Percentiles rank a stretch among this genome's conserved stretches.
Evolutionary conservation across 441 rosid species (phyloP).

Genomic region (Gossypium schwendimanii): DNA sequence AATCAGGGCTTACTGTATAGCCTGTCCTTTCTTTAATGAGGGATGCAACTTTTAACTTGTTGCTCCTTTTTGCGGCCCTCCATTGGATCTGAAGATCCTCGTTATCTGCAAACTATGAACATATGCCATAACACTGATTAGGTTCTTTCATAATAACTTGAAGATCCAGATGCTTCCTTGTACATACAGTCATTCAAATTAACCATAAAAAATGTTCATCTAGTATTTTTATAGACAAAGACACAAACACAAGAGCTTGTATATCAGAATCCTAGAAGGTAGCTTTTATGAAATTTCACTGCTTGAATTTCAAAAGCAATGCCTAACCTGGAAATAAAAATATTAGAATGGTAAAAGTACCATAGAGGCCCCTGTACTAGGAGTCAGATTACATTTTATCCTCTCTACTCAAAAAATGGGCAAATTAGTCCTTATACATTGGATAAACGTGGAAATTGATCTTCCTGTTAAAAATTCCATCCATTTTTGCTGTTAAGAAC

Average conservation of each 20-base stretch:
- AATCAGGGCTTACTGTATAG: conserved; percentile 72
- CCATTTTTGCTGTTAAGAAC: too few species aligned
- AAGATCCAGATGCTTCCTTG: neutral
- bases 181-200: neutral
- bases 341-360: neutral
- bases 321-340: neutral
- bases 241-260: neutral
- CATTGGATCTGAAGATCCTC: conserved; percentile 74
- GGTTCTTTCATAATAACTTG: conserved; percentile 2
- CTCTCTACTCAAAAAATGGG: too few species aligned
- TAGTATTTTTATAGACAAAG: neutral
- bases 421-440: too few species aligned
- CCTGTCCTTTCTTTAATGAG: conserved; percentile 77
- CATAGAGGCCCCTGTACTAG: too few species aligned
- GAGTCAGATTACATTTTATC: too few species aligned
- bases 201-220: neutral
- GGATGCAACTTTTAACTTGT: conserved; percentile 75
- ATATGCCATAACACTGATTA: conserved; percentile 18
- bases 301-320: neutral
- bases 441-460: too few species aligned
- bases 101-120: conserved; percentile 67
- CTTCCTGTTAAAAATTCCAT: too few species aligned
- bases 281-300: neutral
- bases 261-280: conserved; percentile 5
- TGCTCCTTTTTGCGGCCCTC: conserved; percentile 71